Base-by-base conservation (phyloP, 768 basidiomycete genomes). In the Exidia glandulosa region DNA sequence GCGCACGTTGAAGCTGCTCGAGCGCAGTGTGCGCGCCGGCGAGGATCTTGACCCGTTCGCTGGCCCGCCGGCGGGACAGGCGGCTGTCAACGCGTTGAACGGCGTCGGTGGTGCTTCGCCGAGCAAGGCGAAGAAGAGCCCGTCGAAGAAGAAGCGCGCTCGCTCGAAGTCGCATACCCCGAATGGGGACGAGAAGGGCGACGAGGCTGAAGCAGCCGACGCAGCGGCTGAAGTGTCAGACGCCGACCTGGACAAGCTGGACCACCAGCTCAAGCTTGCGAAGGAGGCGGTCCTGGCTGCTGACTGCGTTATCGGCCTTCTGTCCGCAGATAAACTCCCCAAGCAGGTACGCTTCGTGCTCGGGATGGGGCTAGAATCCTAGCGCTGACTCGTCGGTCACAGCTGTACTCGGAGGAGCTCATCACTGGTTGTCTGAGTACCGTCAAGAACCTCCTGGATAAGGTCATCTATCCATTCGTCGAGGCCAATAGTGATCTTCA, bases 391-490 rank as follows among this genome's bases (percentile, higher is more conserved):
- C n/a, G 41, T 32, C 30, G 60, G 9, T 32, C 47, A 6, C 66
- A 94, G 88, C 75, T 97, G 9, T 95, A 95, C 70, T 96, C 95
- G 0, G 93, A 97, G 70, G 96, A 99, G 68, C 77, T 94, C 12
- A 90, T 99, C 62, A 85, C 85, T 0, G 75, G 81, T 0, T 91
- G 93, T 72, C 76, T 97, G 19, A 76, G 73, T 47, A 77, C 86
- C 0, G 79, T 93, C 62, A 94, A 94, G 69, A 88, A 87, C 62
- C 86, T 87, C 60, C 81, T 96, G 32, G 82, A 82, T 1, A 82
- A 83, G 67, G 77, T 90, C 52, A 77, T 97, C 13, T 94, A 90
- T 67, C 93, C 90, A 0, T 90, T 94, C 63, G 82, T 94, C 3
- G 92, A 94, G 66, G 85, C 84, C 0, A 58, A 70, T 3, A 59